Percentiles rank a stretch among this genome's conserved stretches.
phyloP scores from a whole-genome alignment of 805 yeast species.

The Pichia paraexigua region DNA sequence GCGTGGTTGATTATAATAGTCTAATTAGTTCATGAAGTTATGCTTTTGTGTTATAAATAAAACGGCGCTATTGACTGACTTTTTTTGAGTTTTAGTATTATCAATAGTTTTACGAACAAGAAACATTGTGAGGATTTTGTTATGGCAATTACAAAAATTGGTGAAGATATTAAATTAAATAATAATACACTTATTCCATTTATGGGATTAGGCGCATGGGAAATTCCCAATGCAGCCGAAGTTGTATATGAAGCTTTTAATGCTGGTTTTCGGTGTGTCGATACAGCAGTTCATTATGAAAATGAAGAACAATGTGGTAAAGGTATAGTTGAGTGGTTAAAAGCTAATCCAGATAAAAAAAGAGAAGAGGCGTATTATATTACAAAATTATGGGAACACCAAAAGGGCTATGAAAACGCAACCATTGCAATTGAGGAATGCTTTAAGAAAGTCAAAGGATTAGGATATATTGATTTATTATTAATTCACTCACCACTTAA shows the following conservation, averaged over 20 bases:
- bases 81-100: too few species aligned
- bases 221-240: constrained; percentile 29
- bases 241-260: constrained; percentile 37
- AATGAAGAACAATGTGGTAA: constrained; percentile 43
- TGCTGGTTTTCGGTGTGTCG: constrained; percentile 39
- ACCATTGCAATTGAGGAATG: constrained; percentile 51
- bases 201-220: constrained; percentile 45
- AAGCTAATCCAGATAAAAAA: constrained; percentile 32
- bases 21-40: too few species aligned
- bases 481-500: constrained; percentile 59
- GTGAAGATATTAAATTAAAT: constrained; percentile 33
- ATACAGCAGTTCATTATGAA: constrained; percentile 40
- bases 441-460: constrained; percentile 39
- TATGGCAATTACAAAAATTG: constrained; percentile 2
- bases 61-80: too few species aligned
- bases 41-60: too few species aligned
- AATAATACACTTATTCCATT: constrained; percentile 47
- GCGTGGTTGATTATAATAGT: too few species aligned
- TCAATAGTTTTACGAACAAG: too few species aligned
- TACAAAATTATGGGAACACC: constrained; percentile 66
- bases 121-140: too few species aligned
- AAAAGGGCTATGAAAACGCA: constrained; percentile 53
- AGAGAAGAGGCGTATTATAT: constrained; percentile 54
- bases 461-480: constrained; percentile 66
- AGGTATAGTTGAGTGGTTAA: constrained; percentile 36